These are phyloP conservation scores for Aspergillus indologenus DNA, from an alignment of 495 filamentous ascomycete genomes.

Conservation along the genomic window DNA sequence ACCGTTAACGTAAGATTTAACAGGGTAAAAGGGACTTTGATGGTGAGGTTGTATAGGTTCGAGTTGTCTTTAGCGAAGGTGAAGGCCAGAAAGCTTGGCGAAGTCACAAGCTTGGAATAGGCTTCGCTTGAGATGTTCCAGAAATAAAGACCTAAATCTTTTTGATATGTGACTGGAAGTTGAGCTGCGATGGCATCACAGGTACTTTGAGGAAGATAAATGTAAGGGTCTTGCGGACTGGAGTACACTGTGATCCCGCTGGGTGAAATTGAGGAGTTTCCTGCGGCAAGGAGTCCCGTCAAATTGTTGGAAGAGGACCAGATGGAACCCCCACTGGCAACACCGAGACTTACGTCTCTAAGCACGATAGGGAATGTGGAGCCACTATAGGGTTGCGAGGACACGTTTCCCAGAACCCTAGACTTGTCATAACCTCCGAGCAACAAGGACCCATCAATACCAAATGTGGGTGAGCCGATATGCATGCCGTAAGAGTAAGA, in stretches of 20 bases:
- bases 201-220: conserved; percentile 47
- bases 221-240: conserved; percentile 43
- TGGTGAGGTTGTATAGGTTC: conserved; percentile 35
- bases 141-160: conserved; percentile 42
- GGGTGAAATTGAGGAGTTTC: conserved; percentile 28
- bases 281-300: conserved; percentile 30
- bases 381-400: conserved; percentile 13
- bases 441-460: conserved; percentile 41
- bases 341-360: conserved; percentile 41
- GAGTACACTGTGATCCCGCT: conserved; percentile 24
- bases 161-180: conserved; percentile 44
- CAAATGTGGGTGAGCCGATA: conserved; percentile 44
- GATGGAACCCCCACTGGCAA: conserved; percentile 41
- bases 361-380: conserved; percentile 30
- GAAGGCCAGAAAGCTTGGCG: conserved; percentile 50
- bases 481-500: conserved; percentile 54
- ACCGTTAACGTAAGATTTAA: conserved; percentile 50
- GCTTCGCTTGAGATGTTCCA: conserved; percentile 44
- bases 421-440: conserved; percentile 53
- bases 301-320: conserved; percentile 28
- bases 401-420: conserved; percentile 32
- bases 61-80: conserved; percentile 34
- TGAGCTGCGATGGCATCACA: conserved; percentile 46
- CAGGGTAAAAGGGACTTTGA: conserved; percentile 53
- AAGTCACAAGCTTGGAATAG: conserved; percentile 44